A percentile compares a stretch with the other conserved stretches of the same genome.
These are phyloP conservation scores for Eremochloa ophiuroides DNA, from an alignment of 176 grass and related monocot species.

Conservation along the genomic window DNA sequence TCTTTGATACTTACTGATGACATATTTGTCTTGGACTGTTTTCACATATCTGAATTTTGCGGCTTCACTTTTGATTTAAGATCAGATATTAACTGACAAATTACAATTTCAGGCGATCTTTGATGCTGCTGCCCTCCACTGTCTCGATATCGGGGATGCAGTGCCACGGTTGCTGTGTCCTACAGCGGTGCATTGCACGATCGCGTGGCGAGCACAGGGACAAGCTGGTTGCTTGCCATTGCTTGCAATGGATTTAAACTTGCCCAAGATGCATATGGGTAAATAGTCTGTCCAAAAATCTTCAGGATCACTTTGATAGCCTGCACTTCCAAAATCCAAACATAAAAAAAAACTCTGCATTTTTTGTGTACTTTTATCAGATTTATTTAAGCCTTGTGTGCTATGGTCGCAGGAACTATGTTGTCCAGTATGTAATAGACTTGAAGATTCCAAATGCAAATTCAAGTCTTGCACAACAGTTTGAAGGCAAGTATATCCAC, in stretches of 20 bases:
- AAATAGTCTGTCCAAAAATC: constrained; percentile 22
- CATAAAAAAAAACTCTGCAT: no score
- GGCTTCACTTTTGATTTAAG: not conserved
- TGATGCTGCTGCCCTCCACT: constrained; percentile 62
- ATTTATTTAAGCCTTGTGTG: no score
- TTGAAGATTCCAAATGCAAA: constrained; percentile 49
- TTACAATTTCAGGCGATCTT: constrained; percentile 59
- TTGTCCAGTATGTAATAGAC: constrained; percentile 71
- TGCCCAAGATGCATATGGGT: constrained; percentile 86
- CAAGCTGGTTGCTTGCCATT: constrained; percentile 65
- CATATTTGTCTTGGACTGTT: not conserved
- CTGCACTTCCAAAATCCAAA: no score
- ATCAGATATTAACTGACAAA: not conserved
- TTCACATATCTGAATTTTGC: not conserved
- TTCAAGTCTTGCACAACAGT: constrained; percentile 51
- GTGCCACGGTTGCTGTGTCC: constrained; percentile 84
- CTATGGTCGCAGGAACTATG: constrained; percentile 80
- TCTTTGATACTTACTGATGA: not conserved
- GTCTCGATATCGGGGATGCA: constrained; percentile 82
- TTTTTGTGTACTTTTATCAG: not conserved
- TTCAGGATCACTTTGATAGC: no score
- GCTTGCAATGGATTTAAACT: constrained; percentile 64
- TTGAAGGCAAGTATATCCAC: constrained; percentile 64
- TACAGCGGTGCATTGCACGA: constrained; percentile 66
- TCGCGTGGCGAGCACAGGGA: constrained; percentile 53